Conservation (phyloP, 1,139 yeast genomes). For the Scheffersomyces illinoinensis region DNA sequence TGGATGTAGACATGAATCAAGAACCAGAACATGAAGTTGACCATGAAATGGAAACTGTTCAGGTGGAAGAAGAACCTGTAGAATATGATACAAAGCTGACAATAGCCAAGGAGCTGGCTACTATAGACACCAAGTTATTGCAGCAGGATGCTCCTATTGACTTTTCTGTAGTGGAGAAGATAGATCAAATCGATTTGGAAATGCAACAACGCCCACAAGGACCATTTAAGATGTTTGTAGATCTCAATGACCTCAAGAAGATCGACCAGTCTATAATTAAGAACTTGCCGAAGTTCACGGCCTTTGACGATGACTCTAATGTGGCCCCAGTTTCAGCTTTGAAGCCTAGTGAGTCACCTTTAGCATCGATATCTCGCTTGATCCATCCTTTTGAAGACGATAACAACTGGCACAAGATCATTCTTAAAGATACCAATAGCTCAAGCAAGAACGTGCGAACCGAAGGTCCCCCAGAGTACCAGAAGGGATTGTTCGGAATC, state of each 20-base stretch:
- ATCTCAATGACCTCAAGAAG: constrained; percentile 52
- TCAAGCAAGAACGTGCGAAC: constrained; percentile 12
- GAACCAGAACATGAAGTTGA: constrained; percentile 5
- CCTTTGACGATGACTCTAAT: constrained; percentile 41
- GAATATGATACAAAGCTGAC: constrained; percentile 4
- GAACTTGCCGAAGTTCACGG: constrained; percentile 54
- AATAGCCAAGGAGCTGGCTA: constrained; percentile 1
- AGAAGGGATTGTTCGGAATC: constrained; percentile 60
- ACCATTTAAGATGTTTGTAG: constrained; percentile 62
- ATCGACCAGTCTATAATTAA: constrained; percentile 56
- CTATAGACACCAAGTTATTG: constrained; percentile 7
- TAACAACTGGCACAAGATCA: constrained; percentile 62
- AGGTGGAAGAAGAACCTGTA: not conserved
- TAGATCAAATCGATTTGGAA: not conserved
- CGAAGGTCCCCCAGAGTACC: constrained; percentile 40
- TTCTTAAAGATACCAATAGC: constrained; percentile 47
- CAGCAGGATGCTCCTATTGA: constrained; percentile 2
- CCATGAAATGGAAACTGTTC: constrained; percentile 7
- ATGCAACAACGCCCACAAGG: constrained; percentile 9
- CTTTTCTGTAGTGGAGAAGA: not conserved
- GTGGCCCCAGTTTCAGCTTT: constrained; percentile 12
- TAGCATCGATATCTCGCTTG: constrained; percentile 61
- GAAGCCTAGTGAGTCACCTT: constrained; percentile 23
- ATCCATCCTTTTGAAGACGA: constrained; percentile 63
- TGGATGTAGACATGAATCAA: constrained; percentile 7